phyloP scores from a whole-genome alignment of 2,329 filamentous ascomycete species.

The Emmonsia crescens region DNA sequence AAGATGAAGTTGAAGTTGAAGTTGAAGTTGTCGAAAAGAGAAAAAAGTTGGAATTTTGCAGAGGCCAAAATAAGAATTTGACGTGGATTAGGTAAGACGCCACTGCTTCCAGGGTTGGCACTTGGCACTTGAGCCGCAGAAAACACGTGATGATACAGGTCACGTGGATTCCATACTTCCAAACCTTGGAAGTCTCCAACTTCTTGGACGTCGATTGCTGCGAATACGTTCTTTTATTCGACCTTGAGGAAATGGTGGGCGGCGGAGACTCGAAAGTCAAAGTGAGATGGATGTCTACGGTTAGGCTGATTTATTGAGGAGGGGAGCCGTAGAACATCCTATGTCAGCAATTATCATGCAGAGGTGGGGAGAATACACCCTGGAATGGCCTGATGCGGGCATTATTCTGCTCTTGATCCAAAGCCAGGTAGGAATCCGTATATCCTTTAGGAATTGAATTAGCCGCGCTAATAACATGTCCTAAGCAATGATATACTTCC shows the following conservation, averaged over 20 bases:
- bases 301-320: neutral
- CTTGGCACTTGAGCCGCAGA: constrained; percentile 7
- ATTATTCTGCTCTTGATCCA: neutral
- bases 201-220: neutral
- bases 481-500: neutral
- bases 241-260: neutral
- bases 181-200: too few relatives aligned
- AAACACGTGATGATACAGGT: constrained; percentile 12
- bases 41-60: neutral
- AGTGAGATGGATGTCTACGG: neutral
- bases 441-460: neutral
- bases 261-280: neutral
- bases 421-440: neutral
- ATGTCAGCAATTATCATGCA: neutral
- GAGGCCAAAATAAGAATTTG: neutral
- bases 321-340: neutral
- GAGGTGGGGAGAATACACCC: neutral
- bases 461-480: neutral
- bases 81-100: constrained; percentile 1
- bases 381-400: too few relatives aligned
- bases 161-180: neutral
- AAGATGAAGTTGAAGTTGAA: neutral
- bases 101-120: neutral
- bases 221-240: neutral
- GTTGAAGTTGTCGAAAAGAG: neutral